Base-by-base conservation (phyloP, 768 basidiomycete species). In the Wakefieldia striispora region DNA sequence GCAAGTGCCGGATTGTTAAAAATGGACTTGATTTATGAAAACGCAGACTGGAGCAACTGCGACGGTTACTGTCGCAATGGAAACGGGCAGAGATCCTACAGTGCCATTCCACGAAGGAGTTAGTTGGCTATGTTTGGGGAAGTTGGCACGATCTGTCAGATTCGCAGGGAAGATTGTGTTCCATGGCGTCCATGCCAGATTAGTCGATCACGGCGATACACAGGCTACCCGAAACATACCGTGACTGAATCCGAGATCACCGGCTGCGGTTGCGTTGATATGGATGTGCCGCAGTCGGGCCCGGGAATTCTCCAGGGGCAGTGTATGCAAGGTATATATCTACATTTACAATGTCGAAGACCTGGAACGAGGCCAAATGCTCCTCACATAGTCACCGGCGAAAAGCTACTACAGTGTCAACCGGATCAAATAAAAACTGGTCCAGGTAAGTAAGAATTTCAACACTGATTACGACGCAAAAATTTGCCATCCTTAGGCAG, bases 251-350 rank as follows among this genome's bases (percentile, higher is more conserved):
- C 85, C 24, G 84, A 79, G 36, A 88, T 75, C 24, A 87, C 75
- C 1, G 86, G 86, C 63, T 88, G 86, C 5, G 80, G 80, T 63
- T 88, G 86, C 1, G 73, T 79, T 20, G 78, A 77, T 4, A 85
- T 87, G 27, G 79, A 59, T 79, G 87, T 20, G 75, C 67, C 2
- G 81, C 76, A 3, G 83, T 83, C n/a, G n/a, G n/a, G n/a, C n/a
- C n/a, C 1, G 85, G 84, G 61, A 87, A 86, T 13, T 65, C 60
- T 16, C 83, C 84, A 14, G 82, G 78, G 6, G 71, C 84, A 3
- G 82, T 81, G 59, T 78, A 86, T 3, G 75, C 76, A 66, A 74
- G 47, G 23, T 38, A 44, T 23, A 60, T 54, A 33, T 38, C 39
- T 17, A 46, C 56, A 39, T 29, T 19, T 9, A 51, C 54, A 24